Evolutionary conservation across 352 stramenopile species (phyloP), one percentile per base, ranked within the genome.

Genomic region (Albugo laibachii): DNA sequence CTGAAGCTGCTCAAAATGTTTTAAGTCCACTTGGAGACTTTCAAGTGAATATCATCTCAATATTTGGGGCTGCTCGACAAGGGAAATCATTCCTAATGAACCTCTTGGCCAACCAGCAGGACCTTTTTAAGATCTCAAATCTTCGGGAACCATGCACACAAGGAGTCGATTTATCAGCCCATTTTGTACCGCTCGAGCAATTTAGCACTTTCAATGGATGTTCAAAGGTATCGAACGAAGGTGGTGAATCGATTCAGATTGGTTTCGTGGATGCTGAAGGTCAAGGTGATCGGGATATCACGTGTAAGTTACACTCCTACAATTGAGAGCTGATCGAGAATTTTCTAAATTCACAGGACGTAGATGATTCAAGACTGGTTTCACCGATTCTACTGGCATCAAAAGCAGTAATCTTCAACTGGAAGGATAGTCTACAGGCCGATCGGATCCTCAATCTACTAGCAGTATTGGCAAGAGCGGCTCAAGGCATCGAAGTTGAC

Each of bases 31-130:
- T 89, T 1, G 72, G 62, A 2, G 63, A 83, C 46, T 65, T 73
- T 37, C 56, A 52, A 5, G 66, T 91, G 35, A 91, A 91, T 54
- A 58, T 91, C 41, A 85, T 91, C 50, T 79, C 69, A 39, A 87
- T 91, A 55, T 91, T 91, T 44, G 78, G 78, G 12, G 78, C 78
- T 5, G 78, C 78, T 37, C 62, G 78, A 15, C 78, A 91, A 50
- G 77, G 78, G 47, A 91, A 91, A 49, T 83, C 66, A 14, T 91
- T 91, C 54, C 56, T 91, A 15, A 91, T 91, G 78, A 91, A 91
- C 43, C 53, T 91, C 38, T 61, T 91, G 45, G 73, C 78, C 16
- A 75, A 84, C 51, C 72, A 91, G 54, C 72, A 91, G 52, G 78
- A 88, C 41, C 41, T 88, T 24, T 91, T 91, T 57, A 80, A 83